A percentile compares a stretch with the other conserved stretches of the same genome.
These are phyloP conservation scores for Trichocomaceae sp. DNA, from an alignment of 2,329 filamentous ascomycete species.

Conservation along the genomic window DNA sequence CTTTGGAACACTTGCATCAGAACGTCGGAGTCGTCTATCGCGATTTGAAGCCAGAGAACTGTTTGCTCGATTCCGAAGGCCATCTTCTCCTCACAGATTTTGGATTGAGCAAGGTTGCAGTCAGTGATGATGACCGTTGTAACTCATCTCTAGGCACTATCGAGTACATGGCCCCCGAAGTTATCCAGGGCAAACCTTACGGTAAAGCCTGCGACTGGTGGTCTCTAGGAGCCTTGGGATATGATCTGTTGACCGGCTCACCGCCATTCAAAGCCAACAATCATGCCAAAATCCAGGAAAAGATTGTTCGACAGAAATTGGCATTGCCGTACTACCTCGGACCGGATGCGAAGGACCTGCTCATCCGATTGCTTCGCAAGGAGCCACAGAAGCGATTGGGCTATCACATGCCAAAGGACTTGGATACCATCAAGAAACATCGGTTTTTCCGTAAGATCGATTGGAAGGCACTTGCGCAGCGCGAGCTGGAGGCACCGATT, in stretches of 20 bases:
- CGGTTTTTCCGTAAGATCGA: conserved; percentile 96
- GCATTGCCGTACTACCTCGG: conserved; percentile 83
- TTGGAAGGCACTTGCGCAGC: conserved; percentile 77
- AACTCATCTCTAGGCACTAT: conserved; percentile 90
- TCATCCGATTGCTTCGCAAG: conserved; percentile 83
- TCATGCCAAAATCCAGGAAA: conserved; percentile 89
- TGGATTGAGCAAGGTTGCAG: conserved; percentile 87
- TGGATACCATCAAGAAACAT: conserved; percentile 79
- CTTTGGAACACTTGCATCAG: conserved; percentile 85
- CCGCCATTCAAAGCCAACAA: conserved; percentile 89
- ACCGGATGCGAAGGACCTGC: conserved; percentile 85
- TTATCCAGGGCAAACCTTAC: conserved; percentile 80
- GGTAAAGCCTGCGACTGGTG: conserved; percentile 97
- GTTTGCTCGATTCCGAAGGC: conserved; percentile 81
- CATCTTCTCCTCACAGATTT: conserved; percentile 95
- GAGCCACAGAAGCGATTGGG: conserved; percentile 87
- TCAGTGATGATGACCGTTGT: conserved; percentile 64
- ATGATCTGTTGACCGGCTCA: conserved; percentile 84
- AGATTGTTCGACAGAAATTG: conserved; percentile 90
- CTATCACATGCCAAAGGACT: conserved; percentile 79
- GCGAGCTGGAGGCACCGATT: conserved; percentile 83
- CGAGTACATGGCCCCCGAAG: conserved; percentile 98
- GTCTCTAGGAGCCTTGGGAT: conserved; percentile 89
- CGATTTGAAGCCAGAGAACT: conserved; percentile 97
- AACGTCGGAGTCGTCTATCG: conserved; percentile 92